A percentile compares a stretch with the other conserved stretches of the same genome.
Evolutionary conservation across 805 yeast species (phyloP).

Genomic region (Lipomyces sp.): DNA sequence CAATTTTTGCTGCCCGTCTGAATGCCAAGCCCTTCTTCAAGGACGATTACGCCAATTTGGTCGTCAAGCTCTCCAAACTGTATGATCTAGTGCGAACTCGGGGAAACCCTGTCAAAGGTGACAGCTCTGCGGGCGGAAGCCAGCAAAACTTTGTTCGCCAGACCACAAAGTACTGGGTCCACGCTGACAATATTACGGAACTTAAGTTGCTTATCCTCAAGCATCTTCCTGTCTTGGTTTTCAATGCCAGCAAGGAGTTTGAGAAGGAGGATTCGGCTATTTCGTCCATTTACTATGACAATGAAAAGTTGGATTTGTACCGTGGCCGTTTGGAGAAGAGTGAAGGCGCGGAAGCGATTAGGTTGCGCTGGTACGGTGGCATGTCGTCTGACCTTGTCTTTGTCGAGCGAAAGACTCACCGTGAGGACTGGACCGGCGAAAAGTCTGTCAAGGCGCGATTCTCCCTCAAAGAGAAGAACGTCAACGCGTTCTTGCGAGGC

Average conservation of each 20-base stretch:
- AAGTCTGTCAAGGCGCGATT: slow-evolving; percentile 98
- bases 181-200: slow-evolving; percentile 97
- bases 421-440: slow-evolving; percentile 99
- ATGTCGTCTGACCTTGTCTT: slow-evolving; percentile 91
- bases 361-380: slow-evolving; percentile 99
- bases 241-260: slow-evolving; percentile 94
- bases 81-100: slow-evolving; percentile 94
- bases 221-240: slow-evolving; percentile 95
- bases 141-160: slow-evolving; percentile 98
- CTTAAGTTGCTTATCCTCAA: slow-evolving; percentile 88
- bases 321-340: slow-evolving; percentile 93
- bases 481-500: slow-evolving; percentile 83
- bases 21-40: slow-evolving; percentile 95
- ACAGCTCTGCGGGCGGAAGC: slow-evolving; percentile 95
- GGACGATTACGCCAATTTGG: slow-evolving; percentile 87
- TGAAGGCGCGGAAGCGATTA: slow-evolving; percentile 98
- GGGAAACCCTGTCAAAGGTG: slow-evolving; percentile 94
- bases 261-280: slow-evolving; percentile 94
- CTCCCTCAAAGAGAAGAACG: slow-evolving; percentile 86
- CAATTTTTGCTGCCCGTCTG: slow-evolving; percentile 90
- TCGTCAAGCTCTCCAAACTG: slow-evolving; percentile 84
- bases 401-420: slow-evolving; percentile 95
- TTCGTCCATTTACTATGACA: slow-evolving; percentile 95
- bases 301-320: slow-evolving; percentile 84
- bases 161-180: slow-evolving; percentile 99